These are phyloP conservation scores for Coniochaeta sp. DNA, from an alignment of 2,329 filamentous ascomycete species.

Conservation along the genomic window DNA sequence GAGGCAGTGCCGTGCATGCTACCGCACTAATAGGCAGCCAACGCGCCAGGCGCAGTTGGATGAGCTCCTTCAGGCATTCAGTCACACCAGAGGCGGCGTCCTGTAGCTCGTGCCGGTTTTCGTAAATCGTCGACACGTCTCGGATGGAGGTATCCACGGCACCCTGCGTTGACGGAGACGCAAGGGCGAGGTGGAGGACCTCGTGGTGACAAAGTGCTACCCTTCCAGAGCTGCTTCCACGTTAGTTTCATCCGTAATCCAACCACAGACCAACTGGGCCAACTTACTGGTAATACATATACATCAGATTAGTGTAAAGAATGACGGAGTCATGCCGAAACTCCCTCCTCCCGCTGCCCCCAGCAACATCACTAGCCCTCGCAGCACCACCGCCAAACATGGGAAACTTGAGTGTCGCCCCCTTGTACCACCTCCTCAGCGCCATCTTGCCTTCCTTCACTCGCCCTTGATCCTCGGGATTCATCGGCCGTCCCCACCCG, in stretches of 20 bases:
- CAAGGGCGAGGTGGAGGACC: constrained; percentile 34
- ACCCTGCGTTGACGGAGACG: constrained; percentile 26
- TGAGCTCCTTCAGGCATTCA: constrained; percentile 37
- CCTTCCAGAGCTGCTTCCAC: constrained; percentile 26
- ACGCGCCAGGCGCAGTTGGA: constrained; percentile 33
- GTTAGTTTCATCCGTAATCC: neutral
- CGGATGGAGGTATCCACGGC: constrained; percentile 20
- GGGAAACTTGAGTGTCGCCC: constrained; percentile 28
- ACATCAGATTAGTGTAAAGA: constrained; percentile 39
- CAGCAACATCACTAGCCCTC: constrained; percentile 8
- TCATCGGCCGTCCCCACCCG: constrained; percentile 27
- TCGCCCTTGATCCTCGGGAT: constrained; percentile 20
- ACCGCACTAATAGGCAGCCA: constrained; percentile 41
- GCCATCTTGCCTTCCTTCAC: constrained; percentile 28
- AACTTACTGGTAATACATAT: constrained; percentile 44
- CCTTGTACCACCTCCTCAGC: constrained; percentile 31
- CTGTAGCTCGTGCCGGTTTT: constrained; percentile 34
- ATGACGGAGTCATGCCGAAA: constrained; percentile 33
- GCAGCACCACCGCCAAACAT: constrained; percentile 24
- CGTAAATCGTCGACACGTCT: constrained; percentile 28
- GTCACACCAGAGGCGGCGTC: constrained; percentile 36
- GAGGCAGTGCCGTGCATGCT: constrained; percentile 26
- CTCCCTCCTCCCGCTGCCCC: constrained; percentile 14
- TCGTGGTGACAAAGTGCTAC: constrained; percentile 39
- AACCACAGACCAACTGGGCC: neutral